These are phyloP conservation scores for Endocladia muricata DNA, from an alignment of 31 red algal genomes.

Conservation along the genomic window DNA sequence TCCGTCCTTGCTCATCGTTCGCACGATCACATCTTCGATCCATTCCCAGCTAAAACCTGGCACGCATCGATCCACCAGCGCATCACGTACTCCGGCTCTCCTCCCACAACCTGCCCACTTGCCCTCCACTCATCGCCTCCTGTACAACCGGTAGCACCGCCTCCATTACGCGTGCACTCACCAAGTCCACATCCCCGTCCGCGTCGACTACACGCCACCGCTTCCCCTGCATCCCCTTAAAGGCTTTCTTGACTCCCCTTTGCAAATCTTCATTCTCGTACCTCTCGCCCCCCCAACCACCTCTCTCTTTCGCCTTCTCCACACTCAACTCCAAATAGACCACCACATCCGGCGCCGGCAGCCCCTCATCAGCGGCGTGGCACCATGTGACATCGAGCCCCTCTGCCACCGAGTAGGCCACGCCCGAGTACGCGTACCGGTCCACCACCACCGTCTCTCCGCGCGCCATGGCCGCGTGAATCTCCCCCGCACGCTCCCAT, in stretches of 20 bases:
- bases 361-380: constrained; percentile 53
- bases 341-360: constrained; percentile 79
- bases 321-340: constrained; percentile 50
- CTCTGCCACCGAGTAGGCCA: constrained; percentile 76
- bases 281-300: constrained; percentile 65
- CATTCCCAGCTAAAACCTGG: too few relatives aligned
- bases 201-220: constrained; percentile 49
- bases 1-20: too few relatives aligned
- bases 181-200: constrained; percentile 9
- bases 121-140: background rate
- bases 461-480: constrained; percentile 14
- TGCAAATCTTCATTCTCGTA: constrained; percentile 79
- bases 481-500: constrained; percentile 70
- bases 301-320: constrained; percentile 7
- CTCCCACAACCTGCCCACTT: too few relatives aligned
- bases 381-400: constrained; percentile 69
- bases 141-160: constrained; percentile 17
- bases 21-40: too few relatives aligned
- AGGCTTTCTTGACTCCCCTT: constrained; percentile 26
- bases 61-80: too few relatives aligned
- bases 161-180: constrained; percentile 25
- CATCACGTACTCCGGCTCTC: too few relatives aligned
- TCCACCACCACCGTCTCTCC: constrained; percentile 76
- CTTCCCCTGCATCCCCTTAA: constrained; percentile 24
- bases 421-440: constrained; percentile 88